A percentile compares a stretch with the other conserved stretches of the same genome.
These are phyloP conservation scores for Rhodotorula mucilaginosa DNA, from an alignment of 1,284 basidiomycete species.

Conservation along the genomic window DNA sequence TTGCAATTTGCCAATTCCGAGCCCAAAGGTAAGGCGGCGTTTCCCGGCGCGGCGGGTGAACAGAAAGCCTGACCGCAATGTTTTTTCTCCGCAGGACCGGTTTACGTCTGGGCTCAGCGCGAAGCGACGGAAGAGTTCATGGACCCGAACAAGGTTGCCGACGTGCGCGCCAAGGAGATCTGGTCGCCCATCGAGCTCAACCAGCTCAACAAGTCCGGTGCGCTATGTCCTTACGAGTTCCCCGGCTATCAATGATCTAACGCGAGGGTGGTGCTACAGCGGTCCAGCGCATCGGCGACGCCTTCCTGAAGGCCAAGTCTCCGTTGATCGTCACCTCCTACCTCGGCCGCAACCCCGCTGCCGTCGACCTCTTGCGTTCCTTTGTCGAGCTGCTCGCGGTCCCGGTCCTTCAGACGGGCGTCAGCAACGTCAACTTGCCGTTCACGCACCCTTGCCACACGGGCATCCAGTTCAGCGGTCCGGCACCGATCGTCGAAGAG, in stretches of 20 bases:
- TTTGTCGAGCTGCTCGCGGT: slow-evolving; percentile 59
- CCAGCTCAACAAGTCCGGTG: slow-evolving; percentile 56
- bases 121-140: slow-evolving; percentile 68
- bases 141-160: slow-evolving; percentile 44
- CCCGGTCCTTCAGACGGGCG: slow-evolving; percentile 59
- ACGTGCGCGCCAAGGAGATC: slow-evolving; percentile 26
- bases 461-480: slow-evolving; percentile 56
- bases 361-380: slow-evolving; percentile 55
- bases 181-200: slow-evolving; percentile 59
- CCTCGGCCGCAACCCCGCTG: slow-evolving; percentile 59
- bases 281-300: slow-evolving; percentile 53
- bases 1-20: slow-evolving; percentile 63
- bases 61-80: background rate
- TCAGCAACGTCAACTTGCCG: slow-evolving; percentile 58
- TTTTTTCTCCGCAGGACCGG: slow-evolving; percentile 54
- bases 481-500: slow-evolving; percentile 52
- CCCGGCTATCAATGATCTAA: background rate
- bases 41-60: background rate
- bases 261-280: slow-evolving; percentile 52
- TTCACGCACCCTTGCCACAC: slow-evolving; percentile 60
- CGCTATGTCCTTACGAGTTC: slow-evolving; percentile 17
- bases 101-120: slow-evolving; percentile 68
- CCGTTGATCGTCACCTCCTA: slow-evolving; percentile 66
- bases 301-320: slow-evolving; percentile 56
- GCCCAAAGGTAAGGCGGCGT: slow-evolving; percentile 52